A percentile compares a stretch with the other conserved stretches of the same genome.
Evolutionary conservation across 2,329 filamentous ascomycete genomes (phyloP).

Genomic region (Dothiorella sarmentorum): DNA sequence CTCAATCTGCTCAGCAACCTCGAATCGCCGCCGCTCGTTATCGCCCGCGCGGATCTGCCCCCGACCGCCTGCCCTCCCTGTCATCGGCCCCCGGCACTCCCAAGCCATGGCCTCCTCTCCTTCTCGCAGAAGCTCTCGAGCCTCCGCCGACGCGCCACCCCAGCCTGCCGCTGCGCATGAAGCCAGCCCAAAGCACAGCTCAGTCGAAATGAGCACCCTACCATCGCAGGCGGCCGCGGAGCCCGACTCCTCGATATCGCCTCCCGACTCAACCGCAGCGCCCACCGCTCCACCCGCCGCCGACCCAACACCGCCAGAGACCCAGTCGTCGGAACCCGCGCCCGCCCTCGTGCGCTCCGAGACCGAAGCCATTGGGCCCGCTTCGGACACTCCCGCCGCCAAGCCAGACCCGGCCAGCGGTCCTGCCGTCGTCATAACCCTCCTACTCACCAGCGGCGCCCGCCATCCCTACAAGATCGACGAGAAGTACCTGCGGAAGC

Average conservation of each 20-base stretch:
- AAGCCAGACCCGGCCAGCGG: constrained; percentile 37
- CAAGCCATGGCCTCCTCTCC: constrained; percentile 18
- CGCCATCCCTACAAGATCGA: constrained; percentile 89
- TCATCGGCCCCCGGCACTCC: constrained; percentile 8
- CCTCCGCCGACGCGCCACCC: constrained; percentile 16
- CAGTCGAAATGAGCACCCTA: constrained; percentile 17
- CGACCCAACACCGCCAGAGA: neutral
- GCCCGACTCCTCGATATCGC: constrained; percentile 17
- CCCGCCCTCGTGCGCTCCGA: constrained; percentile 36
- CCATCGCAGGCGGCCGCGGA: constrained; percentile 9
- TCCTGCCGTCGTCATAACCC: constrained; percentile 66
- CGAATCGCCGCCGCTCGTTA: constrained; percentile 2
- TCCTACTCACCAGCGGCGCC: constrained; percentile 77
- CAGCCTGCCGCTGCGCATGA: constrained; percentile 12
- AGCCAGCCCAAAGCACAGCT: constrained; percentile 1
- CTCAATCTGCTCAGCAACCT: neutral
- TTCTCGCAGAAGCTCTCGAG: constrained; percentile 17
- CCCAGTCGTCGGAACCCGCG: constrained; percentile 22
- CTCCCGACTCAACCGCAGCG: constrained; percentile 5
- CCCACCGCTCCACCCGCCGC: neutral
- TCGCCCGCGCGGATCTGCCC: constrained; percentile 13
- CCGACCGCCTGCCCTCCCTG: constrained; percentile 15
- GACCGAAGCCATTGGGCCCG: constrained; percentile 47
- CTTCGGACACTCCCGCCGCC: constrained; percentile 41
- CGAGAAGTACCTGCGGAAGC: constrained; percentile 76